Conservation (phyloP, 2,329 filamentous ascomycete genomes). For the Pseudodiploospora longispora region DNA sequence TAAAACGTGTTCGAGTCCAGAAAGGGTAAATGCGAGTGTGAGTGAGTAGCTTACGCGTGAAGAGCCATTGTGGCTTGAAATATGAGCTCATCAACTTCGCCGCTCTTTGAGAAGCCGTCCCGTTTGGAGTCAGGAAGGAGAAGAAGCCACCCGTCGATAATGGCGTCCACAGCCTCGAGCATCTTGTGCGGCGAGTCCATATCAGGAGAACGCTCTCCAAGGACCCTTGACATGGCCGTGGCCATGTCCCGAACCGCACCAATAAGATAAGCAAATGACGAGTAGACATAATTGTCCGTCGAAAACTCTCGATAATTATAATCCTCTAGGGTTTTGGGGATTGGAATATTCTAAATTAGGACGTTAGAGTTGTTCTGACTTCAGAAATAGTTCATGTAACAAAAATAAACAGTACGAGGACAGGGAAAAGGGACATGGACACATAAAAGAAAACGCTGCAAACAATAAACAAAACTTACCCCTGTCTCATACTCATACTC, state of each 20-base stretch:
- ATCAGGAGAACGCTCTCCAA: slow-evolving; percentile 12
- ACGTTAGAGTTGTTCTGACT: too few relatives aligned
- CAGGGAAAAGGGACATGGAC: too few relatives aligned
- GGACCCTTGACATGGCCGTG: slow-evolving; percentile 17
- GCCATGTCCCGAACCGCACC: slow-evolving; percentile 44
- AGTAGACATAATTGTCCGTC: slow-evolving; percentile 46
- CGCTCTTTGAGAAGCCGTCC: slow-evolving; percentile 22
- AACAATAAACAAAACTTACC: slow-evolving; percentile 17
- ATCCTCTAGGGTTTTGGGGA: slow-evolving; percentile 44
- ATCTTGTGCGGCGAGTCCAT: slow-evolving; percentile 16
- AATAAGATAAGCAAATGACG: slow-evolving; percentile 59
- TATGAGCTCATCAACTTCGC: slow-evolving; percentile 61
- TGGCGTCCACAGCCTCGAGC: slow-evolving; percentile 26
- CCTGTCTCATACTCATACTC: slow-evolving; percentile 44
- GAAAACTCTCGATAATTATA: slow-evolving; percentile 55
- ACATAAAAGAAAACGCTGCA: too few relatives aligned
- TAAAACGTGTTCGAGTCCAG: neutral
- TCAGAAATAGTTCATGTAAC: too few relatives aligned
- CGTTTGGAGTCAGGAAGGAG: slow-evolving; percentile 25
- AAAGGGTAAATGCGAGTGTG: neutral
- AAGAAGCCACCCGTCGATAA: slow-evolving; percentile 30
- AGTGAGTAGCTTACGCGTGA: slow-evolving; percentile 32
- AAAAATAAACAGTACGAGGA: too few relatives aligned
- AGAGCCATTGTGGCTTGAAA: slow-evolving; percentile 74
- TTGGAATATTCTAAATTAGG: slow-evolving; percentile 24